Percentiles rank a stretch among this genome's conserved stretches.
Evolutionary conservation across 2,329 filamentous ascomycete genomes (phyloP).

Genomic region (Penicillium sp.): DNA sequence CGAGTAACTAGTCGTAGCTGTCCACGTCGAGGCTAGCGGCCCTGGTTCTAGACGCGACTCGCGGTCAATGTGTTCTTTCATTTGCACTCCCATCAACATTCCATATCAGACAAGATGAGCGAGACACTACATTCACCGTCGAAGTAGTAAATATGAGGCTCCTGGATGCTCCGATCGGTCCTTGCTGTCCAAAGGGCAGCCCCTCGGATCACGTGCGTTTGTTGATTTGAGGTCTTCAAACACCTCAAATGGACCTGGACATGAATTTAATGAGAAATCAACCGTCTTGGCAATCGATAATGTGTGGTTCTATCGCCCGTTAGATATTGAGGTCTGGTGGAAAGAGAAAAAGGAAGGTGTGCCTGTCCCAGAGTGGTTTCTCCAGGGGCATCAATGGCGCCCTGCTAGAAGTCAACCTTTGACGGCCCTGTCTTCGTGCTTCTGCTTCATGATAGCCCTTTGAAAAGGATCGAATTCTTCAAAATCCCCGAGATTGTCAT

Average conservation of each 20-base stretch:
- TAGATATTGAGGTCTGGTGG: background rate
- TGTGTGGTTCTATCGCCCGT: background rate
- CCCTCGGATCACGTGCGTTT: constrained; percentile 12
- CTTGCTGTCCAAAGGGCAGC: constrained; percentile 12
- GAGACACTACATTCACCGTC: background rate
- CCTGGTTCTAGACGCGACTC: background rate
- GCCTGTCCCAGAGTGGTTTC: background rate
- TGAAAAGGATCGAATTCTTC: constrained; percentile 1
- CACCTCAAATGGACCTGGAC: background rate
- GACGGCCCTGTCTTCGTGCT: constrained; percentile 3
- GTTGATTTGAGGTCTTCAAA: background rate
- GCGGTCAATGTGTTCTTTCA: background rate
- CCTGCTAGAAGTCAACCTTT: background rate
- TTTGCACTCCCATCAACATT: background rate
- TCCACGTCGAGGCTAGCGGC: background rate
- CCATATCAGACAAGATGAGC: background rate
- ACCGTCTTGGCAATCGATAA: background rate
- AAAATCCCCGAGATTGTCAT: constrained; percentile 12
- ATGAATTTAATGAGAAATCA: background rate
- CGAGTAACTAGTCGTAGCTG: constrained; percentile 3
- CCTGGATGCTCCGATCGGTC: constrained; percentile 7
- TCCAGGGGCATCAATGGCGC: constrained; percentile 10
- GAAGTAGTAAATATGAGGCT: constrained; percentile 3
- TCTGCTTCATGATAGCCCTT: constrained; percentile 8
- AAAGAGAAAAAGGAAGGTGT: background rate